These are phyloP conservation scores for Noccaea caerulescens DNA, from an alignment of 345 rosid species.

Conservation along the genomic window DNA sequence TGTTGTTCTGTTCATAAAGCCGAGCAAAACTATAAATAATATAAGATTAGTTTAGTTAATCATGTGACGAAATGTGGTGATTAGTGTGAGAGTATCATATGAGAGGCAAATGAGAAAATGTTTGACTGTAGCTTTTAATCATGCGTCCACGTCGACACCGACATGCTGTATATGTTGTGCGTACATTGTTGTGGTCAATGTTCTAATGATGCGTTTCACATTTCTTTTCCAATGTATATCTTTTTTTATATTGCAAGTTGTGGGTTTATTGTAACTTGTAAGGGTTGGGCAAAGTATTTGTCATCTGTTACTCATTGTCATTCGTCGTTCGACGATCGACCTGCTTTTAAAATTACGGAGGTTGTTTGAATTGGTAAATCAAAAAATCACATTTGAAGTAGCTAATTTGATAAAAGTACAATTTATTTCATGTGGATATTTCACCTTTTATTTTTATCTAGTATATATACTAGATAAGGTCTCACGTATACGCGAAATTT, in stretches of 20 bases:
- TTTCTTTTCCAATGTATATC: not conserved
- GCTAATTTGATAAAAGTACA: not conserved
- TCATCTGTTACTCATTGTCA: not conserved
- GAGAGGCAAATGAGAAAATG: conserved; percentile 13
- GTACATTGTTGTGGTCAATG: conserved; percentile 35
- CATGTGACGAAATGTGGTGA: conserved; percentile 14
- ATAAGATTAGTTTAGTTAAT: not conserved
- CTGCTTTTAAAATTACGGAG: not conserved
- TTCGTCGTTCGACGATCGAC: not conserved
- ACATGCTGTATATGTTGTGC: conserved; percentile 30
- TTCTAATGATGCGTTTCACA: conserved; percentile 24
- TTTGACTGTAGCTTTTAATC: conserved; percentile 23
- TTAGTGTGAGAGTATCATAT: conserved; percentile 1
- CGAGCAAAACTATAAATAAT: not conserved
- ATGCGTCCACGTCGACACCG: conserved; percentile 23
- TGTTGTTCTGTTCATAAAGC: conserved; percentile 8
- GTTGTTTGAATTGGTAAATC: not conserved
- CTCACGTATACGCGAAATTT: too few species aligned
- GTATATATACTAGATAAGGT: too few species aligned
- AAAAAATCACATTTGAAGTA: not conserved
- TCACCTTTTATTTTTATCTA: too few species aligned
- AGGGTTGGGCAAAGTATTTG: not conserved
- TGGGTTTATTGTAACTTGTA: conserved; percentile 10
- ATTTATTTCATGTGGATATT: too few species aligned
- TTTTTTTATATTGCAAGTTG: conserved; percentile 4